Conservation (phyloP, 495 filamentous ascomycete species). For the Aspergillus incahuasiensis region DNA sequence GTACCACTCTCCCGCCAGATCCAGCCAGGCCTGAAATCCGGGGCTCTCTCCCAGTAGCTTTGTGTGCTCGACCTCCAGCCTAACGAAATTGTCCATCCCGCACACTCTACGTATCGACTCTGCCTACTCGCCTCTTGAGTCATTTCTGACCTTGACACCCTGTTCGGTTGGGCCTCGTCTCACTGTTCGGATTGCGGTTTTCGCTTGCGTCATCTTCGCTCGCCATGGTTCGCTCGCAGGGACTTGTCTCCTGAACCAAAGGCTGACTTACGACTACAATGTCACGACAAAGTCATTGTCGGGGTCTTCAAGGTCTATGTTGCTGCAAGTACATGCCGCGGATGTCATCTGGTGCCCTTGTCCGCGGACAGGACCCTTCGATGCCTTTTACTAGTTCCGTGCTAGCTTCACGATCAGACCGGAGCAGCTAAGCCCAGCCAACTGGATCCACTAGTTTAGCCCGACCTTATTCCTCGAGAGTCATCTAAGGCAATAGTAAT, state of each 20-base stretch:
- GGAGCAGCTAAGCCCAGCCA: constrained; percentile 13
- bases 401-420: constrained; percentile 2
- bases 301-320: background rate
- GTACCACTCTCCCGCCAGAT: background rate
- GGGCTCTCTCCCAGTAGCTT: background rate
- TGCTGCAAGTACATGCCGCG: background rate
- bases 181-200: background rate
- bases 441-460: constrained; percentile 23
- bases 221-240: background rate
- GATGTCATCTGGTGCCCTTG: background rate
- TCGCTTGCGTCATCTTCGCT: constrained; percentile 6
- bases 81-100: no score
- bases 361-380: background rate
- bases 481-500: no score
- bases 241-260: background rate
- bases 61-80: no score
- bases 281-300: background rate
- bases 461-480: background rate
- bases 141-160: background rate
- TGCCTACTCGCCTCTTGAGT: background rate
- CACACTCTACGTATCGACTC: no score
- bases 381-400: constrained; percentile 5
- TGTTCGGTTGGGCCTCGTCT: background rate
- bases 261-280: background rate
- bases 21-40: background rate